Base-by-base conservation (phyloP, 129 eudicot species). In the Solidago caesia region DNA sequence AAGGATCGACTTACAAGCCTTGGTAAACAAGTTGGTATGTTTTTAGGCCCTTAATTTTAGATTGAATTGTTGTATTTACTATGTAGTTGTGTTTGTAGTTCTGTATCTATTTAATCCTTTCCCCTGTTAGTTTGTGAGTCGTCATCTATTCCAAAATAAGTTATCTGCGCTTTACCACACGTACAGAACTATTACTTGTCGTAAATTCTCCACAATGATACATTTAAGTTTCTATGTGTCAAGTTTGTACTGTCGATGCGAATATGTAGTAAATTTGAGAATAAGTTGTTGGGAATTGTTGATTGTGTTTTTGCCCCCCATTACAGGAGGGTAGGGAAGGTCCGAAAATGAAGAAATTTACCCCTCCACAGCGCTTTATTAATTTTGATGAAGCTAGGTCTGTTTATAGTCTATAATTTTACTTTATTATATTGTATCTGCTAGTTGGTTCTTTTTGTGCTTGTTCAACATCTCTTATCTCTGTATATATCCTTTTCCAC, bases 311-410 rank as follows among this genome's bases (percentile, higher is more conserved):
- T 44, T 65, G 56, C 3, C 2, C 51, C 64, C 64, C 44, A 59
- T 79, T 75, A 55, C 87, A 92, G 96, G 98, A 89, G 71, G 98
- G 98, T 56, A 81, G 96, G 80, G 96, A 93, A 72, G 96, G 80
- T 63, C 90, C 86, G 13, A 93, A 88, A 82, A 92, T 87, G 67
- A 93, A 90, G 84, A 78, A 89, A 26, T 89, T 93, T 70, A 91
- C 84, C 59, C 95, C 96, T 12, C 96, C 96, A 42, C 92, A 90
- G 68, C 89, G 96, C 39, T 86, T 93, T 66, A 84, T 93, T 96
- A 93, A 90, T 77, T 85, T 93, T 70, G 98, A 92, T 42, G 96
- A 92, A 82, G 98, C 98, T 61, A 88, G 95, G 96, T 92, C 27
- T 9, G 64, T 75, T 57, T 57, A 47, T 56, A 13, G 14, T 56